Base-by-base conservation (phyloP, 257 asterid species). In the Solanum pennellii region DNA sequence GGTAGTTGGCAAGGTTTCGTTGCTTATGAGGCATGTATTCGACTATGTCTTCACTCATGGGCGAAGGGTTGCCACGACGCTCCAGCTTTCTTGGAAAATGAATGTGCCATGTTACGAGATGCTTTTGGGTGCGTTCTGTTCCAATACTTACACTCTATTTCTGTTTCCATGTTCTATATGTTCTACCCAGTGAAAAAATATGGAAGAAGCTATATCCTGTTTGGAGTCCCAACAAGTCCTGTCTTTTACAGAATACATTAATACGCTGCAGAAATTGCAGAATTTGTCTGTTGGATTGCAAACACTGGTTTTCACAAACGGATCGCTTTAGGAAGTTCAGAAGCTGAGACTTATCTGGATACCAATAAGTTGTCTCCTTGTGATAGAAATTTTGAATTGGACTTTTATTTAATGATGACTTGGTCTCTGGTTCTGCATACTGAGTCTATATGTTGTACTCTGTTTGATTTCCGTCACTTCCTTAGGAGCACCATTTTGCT, bases 41-140 rank as follows among this genome's bases (percentile, higher is more conserved):
- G 99, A 86, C 93, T 97, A n/a, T 97, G 99, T 87, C 98, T 97
- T 87, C 94, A 94, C 72, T 92, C 98, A 10, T 95, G 98, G 98
- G 95, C 97, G 59, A 93, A 90, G 88, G 94, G 93, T 82, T 89
- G 93, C 91, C 89, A 82, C 90, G 97, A 94, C 92, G 98, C 98
- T 85, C 98, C 97, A 6, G 29, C 88, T 35, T 97, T 97, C 88
- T 85, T 97, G 92, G 98, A 95, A 89, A 95, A 95, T 88, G 99
- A 97, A 91, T 94, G 98, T 89, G 96, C 97, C 23, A 82, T 92
- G 83, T 94, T 97, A 85, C 91, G 98, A 92, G 94, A 94, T 91
- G 94, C 98, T 14, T 97, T 97, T 82, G 94, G 98, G 99, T 97
- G 89, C 86, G 92, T 45, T 85, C n/a, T 9, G 75, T 52, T 33